Percentiles rank a stretch among this genome's conserved stretches.
Conservation (phyloP, 768 basidiomycete species). For the Leccinum sublutescens region DNA sequence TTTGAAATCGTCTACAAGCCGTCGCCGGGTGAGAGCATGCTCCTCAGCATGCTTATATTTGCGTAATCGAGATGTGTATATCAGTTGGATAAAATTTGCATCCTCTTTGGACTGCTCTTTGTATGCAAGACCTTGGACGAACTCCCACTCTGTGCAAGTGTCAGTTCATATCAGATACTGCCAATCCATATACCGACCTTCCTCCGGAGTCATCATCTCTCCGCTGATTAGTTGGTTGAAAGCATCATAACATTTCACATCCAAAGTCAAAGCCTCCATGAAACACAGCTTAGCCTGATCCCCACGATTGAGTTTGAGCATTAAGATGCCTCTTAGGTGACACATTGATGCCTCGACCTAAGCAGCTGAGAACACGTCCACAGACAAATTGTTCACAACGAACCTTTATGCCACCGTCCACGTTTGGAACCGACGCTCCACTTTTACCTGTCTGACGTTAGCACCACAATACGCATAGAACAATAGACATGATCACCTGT, state of each 20-base stretch:
- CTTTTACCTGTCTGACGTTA: conserved; percentile 46
- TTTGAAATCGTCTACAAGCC: conserved; percentile 80
- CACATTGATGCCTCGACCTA: conserved; percentile 98
- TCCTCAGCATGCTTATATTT: conserved; percentile 87
- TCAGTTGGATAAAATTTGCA: conserved; percentile 86
- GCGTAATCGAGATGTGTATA: conserved; percentile 87
- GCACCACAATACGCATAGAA: background rate
- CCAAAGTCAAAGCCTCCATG: conserved; percentile 91
- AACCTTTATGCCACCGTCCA: conserved; percentile 95
- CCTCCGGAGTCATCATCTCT: conserved; percentile 94
- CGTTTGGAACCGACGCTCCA: conserved; percentile 71
- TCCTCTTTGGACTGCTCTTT: conserved; percentile 82
- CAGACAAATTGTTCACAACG: conserved; percentile 12
- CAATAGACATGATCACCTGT: conserved; percentile 44
- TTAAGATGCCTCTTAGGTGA: conserved; percentile 86
- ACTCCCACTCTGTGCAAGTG: conserved; percentile 84
- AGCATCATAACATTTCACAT: conserved; percentile 96
- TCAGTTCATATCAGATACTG: conserved; percentile 4
- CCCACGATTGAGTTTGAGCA: conserved; percentile 89
- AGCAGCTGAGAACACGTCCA: conserved; percentile 1
- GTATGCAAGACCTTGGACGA: conserved; percentile 83
- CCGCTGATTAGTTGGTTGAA: conserved; percentile 88
- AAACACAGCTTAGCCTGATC: conserved; percentile 93
- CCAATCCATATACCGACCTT: conserved; percentile 59
- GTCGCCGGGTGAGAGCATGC: conserved; percentile 73